Conservation (phyloP, 78 protist species). For the Protostelium mycophagum region DNA sequence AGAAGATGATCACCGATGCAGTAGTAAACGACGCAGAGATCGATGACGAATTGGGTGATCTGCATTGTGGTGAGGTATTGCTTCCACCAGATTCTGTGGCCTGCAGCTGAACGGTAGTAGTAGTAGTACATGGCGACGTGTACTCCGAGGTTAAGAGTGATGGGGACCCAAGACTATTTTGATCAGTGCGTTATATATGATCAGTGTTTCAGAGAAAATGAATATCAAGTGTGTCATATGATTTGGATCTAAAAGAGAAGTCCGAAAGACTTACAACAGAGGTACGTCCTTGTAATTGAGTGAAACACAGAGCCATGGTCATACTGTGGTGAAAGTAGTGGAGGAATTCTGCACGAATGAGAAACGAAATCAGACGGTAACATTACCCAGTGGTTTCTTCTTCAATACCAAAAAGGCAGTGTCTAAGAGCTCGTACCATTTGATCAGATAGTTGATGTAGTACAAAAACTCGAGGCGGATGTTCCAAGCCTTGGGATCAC, state of each 20-base stretch:
- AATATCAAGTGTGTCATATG: not conserved
- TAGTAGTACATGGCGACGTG: slow-evolving; percentile 75
- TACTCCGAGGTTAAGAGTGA: slow-evolving; percentile 41
- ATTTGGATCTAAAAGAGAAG: not conserved
- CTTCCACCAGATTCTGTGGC: slow-evolving; percentile 60
- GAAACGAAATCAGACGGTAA: not conserved
- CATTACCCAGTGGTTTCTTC: slow-evolving; percentile 10
- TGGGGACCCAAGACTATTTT: slow-evolving; percentile 37
- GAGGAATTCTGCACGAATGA: not conserved
- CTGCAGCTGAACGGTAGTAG: slow-evolving; percentile 49
- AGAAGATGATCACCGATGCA: no score
- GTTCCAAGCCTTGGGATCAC: not conserved
- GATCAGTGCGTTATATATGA: not conserved
- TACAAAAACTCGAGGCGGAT: slow-evolving; percentile 4
- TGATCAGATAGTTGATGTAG: slow-evolving; percentile 62
- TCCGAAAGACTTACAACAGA: not conserved
- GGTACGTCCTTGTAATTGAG: not conserved
- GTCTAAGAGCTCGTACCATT: slow-evolving; percentile 75
- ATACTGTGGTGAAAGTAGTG: not conserved
- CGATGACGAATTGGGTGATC: slow-evolving; percentile 57
- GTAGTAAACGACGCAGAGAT: slow-evolving; percentile 14
- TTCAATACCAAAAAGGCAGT: slow-evolving; percentile 64
- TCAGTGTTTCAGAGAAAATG: not conserved
- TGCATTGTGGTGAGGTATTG: slow-evolving; percentile 60
- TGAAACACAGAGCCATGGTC: not conserved